Conservation (phyloP, 345 rosid genomes). For the Nephelium lappaceum region DNA sequence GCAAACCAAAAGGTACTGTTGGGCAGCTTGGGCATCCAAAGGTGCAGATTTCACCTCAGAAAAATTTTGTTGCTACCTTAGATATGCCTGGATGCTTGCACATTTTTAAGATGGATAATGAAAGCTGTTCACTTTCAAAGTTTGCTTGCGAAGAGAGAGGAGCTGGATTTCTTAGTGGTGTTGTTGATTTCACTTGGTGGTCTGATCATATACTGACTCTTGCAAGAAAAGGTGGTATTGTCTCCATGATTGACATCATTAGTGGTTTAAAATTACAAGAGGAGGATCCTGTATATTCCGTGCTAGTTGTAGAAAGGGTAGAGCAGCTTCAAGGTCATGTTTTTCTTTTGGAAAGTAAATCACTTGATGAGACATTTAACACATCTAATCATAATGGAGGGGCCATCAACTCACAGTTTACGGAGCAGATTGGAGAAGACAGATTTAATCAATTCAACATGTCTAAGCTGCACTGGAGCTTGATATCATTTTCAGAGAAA, state of each 20-base stretch:
- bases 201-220: conserved; percentile 69
- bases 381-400: conserved; percentile 39
- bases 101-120: conserved; percentile 62
- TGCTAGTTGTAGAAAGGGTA: conserved; percentile 73
- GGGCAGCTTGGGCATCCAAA: conserved; percentile 64
- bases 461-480: conserved; percentile 60
- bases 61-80: conserved; percentile 64
- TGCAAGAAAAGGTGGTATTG: conserved; percentile 53
- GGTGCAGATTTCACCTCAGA: conserved; percentile 77
- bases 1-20: conserved; percentile 37
- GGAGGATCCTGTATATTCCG: conserved; percentile 50
- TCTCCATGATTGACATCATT: conserved; percentile 59
- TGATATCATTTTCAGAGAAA: conserved; percentile 76
- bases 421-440: conserved; percentile 36
- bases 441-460: conserved; percentile 36
- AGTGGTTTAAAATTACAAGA: conserved; percentile 56
- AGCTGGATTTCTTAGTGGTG: conserved; percentile 43
- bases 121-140: conserved; percentile 39
- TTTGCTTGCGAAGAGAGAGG: conserved; percentile 31
- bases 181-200: conserved; percentile 93
- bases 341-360: conserved; percentile 66
- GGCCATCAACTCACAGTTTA: conserved; percentile 31
- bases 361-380: conserved; percentile 33
- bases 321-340: conserved; percentile 51
- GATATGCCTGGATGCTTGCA: conserved; percentile 68